Evolutionary conservation across 495 filamentous ascomycete genomes (phyloP).

Genomic region (Trypethelium eluteriae): DNA sequence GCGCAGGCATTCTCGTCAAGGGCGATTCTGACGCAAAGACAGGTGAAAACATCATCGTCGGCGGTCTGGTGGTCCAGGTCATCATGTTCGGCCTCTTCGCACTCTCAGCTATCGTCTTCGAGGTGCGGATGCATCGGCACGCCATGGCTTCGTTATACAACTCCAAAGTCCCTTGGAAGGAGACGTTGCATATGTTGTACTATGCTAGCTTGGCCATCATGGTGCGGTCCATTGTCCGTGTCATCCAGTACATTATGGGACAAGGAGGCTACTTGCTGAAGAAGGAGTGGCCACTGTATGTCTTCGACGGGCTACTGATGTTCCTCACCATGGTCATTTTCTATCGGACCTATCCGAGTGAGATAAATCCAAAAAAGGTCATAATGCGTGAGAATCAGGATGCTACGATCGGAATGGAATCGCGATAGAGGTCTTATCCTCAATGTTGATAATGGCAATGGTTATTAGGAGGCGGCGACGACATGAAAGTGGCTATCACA

Average conservation of each 20-base stretch:
- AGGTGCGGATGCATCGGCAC: neutral
- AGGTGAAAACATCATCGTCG: conserved; percentile 22
- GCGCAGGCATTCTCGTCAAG: conserved; percentile 20
- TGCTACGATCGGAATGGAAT: too few species aligned
- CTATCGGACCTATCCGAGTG: too few species aligned
- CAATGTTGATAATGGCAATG: too few species aligned
- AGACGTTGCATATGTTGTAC: conserved; percentile 13
- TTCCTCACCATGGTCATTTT: too few species aligned
- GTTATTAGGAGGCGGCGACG: too few species aligned
- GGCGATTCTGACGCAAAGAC: conserved; percentile 10
- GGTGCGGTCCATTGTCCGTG: conserved; percentile 13
- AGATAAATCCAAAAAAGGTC: too few species aligned
- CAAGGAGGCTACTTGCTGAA: conserved; percentile 12
- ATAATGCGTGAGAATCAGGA: too few species aligned
- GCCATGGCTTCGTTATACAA: neutral
- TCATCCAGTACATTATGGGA: conserved; percentile 5
- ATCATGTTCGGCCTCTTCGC: conserved; percentile 14
- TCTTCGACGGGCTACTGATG: conserved; percentile 8
- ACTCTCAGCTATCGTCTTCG: neutral
- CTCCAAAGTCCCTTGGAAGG: conserved; percentile 1
- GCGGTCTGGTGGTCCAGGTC: conserved; percentile 23
- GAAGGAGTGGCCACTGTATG: conserved; percentile 14
- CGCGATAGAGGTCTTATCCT: too few species aligned
- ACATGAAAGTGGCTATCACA: too few species aligned
- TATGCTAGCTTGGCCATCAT: conserved; percentile 1